Evolutionary conservation across 2,329 filamentous ascomycete genomes (phyloP).

Genomic region (Onygenales sp.): DNA sequence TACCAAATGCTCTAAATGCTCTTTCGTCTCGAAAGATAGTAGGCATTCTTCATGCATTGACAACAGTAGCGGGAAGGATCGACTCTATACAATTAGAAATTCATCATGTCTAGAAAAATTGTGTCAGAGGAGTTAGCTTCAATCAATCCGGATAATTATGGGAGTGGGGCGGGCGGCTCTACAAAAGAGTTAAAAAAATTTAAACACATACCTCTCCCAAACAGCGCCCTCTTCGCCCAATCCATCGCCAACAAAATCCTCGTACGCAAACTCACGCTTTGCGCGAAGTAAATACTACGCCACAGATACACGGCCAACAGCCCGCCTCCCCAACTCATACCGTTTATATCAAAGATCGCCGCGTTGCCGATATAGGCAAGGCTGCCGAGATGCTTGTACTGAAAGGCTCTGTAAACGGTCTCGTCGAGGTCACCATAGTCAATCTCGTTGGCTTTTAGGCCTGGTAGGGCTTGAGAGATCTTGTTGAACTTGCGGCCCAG

Average conservation of each 20-base stretch:
- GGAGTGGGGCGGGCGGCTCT: neutral
- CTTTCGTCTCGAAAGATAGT: too few relatives aligned
- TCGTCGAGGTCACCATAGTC: slow-evolving; percentile 85
- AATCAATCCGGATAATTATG: neutral
- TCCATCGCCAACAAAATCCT: slow-evolving; percentile 90
- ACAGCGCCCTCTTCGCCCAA: slow-evolving; percentile 92
- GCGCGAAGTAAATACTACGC: slow-evolving; percentile 93
- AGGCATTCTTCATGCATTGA: too few relatives aligned
- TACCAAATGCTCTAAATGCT: too few relatives aligned
- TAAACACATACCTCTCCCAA: slow-evolving; percentile 68
- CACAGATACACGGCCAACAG: slow-evolving; percentile 91
- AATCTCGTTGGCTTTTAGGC: slow-evolving; percentile 68
- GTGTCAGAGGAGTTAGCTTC: neutral
- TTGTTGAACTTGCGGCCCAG: slow-evolving; percentile 91
- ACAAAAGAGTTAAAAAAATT: neutral
- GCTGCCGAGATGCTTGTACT: slow-evolving; percentile 85
- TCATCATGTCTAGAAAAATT: slow-evolving; percentile 40
- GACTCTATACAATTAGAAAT: slow-evolving; percentile 28
- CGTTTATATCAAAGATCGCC: slow-evolving; percentile 84
- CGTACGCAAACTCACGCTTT: slow-evolving; percentile 89
- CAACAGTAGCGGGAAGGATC: too few relatives aligned
- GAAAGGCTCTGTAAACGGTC: slow-evolving; percentile 85
- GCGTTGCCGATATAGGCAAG: slow-evolving; percentile 95
- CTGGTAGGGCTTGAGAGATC: slow-evolving; percentile 66
- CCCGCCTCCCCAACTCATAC: slow-evolving; percentile 69